Percentiles rank a stretch among this genome's conserved stretches.
phyloP scores from a whole-genome alignment of 495 filamentous ascomycete species.

The Amniculicola lignicola region DNA sequence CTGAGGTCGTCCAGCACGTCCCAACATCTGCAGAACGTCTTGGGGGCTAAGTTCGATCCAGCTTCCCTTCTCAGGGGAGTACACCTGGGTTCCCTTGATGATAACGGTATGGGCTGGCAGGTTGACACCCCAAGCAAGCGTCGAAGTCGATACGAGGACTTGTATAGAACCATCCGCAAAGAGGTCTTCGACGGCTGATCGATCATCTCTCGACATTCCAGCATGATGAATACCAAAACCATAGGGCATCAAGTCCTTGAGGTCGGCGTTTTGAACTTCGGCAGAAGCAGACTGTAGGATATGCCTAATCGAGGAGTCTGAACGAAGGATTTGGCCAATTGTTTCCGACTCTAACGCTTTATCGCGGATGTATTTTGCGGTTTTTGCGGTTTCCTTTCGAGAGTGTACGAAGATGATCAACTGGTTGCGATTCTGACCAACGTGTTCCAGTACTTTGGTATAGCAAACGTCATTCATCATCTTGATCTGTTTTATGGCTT shows the following conservation, averaged over 20 bases:
- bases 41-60: conserved; percentile 98
- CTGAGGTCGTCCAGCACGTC: conserved; percentile 91
- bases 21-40: conserved; percentile 98
- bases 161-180: conserved; percentile 89
- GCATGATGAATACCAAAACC: conserved; percentile 98
- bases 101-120: conserved; percentile 92
- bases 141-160: conserved; percentile 95
- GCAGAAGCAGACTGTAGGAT: conserved; percentile 82
- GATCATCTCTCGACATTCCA: conserved; percentile 88
- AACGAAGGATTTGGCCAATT: conserved; percentile 90
- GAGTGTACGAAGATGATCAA: conserved; percentile 99
- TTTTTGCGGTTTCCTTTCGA: conserved; percentile 96
- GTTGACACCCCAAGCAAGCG: conserved; percentile 94
- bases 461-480: conserved; percentile 99
- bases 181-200: conserved; percentile 90
- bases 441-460: conserved; percentile 95
- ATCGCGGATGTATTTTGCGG: conserved; percentile 90
- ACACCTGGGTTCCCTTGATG: conserved; percentile 96
- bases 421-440: conserved; percentile 83
- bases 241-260: conserved; percentile 94
- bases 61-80: conserved; percentile 96
- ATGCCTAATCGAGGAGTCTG: conserved; percentile 87
- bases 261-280: conserved; percentile 74
- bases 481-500: conserved; percentile 98
- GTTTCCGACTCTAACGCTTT: conserved; percentile 95